phyloP scores from a whole-genome alignment of 192 early-diverging fungal species.

The Pilaira anomala region DNA sequence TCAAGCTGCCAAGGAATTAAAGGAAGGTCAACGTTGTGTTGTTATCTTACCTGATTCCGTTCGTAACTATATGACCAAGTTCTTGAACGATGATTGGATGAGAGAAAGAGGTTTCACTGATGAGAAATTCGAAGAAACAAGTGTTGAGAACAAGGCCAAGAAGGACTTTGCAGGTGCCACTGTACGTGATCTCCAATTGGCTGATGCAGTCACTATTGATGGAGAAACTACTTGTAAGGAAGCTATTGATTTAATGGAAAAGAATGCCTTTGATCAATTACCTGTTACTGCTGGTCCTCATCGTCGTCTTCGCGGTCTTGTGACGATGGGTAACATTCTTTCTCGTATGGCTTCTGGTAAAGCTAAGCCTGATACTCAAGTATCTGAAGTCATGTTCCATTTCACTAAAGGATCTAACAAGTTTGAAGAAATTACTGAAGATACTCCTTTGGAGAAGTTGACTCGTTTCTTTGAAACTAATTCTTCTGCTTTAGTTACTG shows the following conservation, averaged over 20 bases:
- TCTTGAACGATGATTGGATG: slow-evolving; percentile 99
- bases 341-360: slow-evolving; percentile 69
- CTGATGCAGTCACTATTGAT: slow-evolving; percentile 84
- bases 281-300: slow-evolving; percentile 83
- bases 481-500: slow-evolving; percentile 87
- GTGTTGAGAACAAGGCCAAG: slow-evolving; percentile 61
- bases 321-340: slow-evolving; percentile 69
- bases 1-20: slow-evolving; percentile 78
- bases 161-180: slow-evolving; percentile 78
- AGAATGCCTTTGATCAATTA: slow-evolving; percentile 91
- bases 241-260: slow-evolving; percentile 87
- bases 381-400: slow-evolving; percentile 79
- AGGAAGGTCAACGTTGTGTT: slow-evolving; percentile 86
- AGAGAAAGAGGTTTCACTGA: slow-evolving; percentile 85
- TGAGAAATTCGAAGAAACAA: slow-evolving; percentile 62
- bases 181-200: slow-evolving; percentile 76
- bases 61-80: slow-evolving; percentile 99
- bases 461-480: slow-evolving; percentile 91
- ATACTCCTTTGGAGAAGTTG: slow-evolving; percentile 81
- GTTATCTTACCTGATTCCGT: slow-evolving; percentile 97
- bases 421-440: slow-evolving; percentile 84
- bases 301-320: slow-evolving; percentile 67
- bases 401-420: slow-evolving; percentile 58
- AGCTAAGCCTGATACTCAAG: slow-evolving; percentile 60
- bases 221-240: slow-evolving; percentile 68